Base-by-base conservation (phyloP, 1,284 basidiomycete genomes). In the Malassezia dermatis region DNA sequence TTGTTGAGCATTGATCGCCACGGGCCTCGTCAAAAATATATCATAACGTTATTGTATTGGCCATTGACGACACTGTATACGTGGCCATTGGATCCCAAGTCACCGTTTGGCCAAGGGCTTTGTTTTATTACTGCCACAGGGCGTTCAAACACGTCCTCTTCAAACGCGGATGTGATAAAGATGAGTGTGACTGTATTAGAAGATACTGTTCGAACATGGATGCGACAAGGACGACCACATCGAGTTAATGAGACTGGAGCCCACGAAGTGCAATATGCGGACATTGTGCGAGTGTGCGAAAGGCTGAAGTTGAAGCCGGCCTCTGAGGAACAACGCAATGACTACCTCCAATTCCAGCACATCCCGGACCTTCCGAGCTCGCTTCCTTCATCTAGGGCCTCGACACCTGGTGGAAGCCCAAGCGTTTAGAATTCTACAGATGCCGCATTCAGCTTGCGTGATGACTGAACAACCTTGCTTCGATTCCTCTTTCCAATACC, bases 21-120 rank as follows among this genome's bases (percentile, higher is more conserved):
- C 8, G 35, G 42, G 8, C 26, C 21, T 19, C 28, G 39, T 12
- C 15, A 43, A 23, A 57, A 57, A 26, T 57, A 48, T 32, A 35
- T 50, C 11, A 30, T 57, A 1, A 35, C 49, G 15, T 27, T 57
- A 4, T 21, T 57, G 24, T 45, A 52, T 26, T 45, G 35, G 45
- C 55, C 49, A 10, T 26, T 28, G 4, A 37, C 35, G 31, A 57
- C 43, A 10, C 27, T 57, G 15, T 57, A 48, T 30, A 24, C 55
- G 6, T 57, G 55, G 55, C 55, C 55, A 4, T 24, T 57, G 15
- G 49, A 57, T 30, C 49, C 55, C 7, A 42, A 40, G 5, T 31
- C 39, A 15, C 39, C 49, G 6, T 27, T 24, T 17, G 26, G 24
- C 6, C 43, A 50, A 32, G 43, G 50, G 10, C 34, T 11, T 5